Base-by-base conservation (phyloP, 352 stramenopile genomes). In the Phytopythium sindhum region DNA sequence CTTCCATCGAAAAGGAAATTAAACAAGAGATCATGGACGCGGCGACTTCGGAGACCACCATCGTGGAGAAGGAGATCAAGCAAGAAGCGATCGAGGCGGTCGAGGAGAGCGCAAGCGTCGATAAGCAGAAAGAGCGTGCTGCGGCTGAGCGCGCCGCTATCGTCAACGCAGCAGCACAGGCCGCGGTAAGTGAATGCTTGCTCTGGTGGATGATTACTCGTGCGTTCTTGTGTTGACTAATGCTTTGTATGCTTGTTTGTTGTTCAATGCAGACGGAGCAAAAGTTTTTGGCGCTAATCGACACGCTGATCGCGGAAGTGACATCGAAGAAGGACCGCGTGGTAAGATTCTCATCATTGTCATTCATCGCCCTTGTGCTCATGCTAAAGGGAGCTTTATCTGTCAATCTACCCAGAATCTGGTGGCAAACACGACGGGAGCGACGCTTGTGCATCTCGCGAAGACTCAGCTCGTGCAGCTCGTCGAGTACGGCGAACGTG, bases 401-500 rank as follows among this genome's bases (percentile, higher is more conserved):
- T 33, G 37, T 23, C n/a, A 17, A 17, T 26, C 7, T 59, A 15
- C 50, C 19, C 29, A 82, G 55, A 68, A 80, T 14, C 52, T 93
- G 39, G 85, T 93, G 2, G 80, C 80, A 0, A 90, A 89, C 66
- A 91, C 77, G 44, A 93, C 84, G 0, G 84, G 84, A 5, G 84
- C 81, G 8, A 86, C 78, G n/a, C 56, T 93, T 15, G 84, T 93
- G 17, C 84, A 93, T 41, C 66, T 93, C 15, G 77, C 83, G n/a
- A 88, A 89, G 67, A 89, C 81, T 1, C 73, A 82, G 4, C 63
- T 90, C 17, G 79, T 88, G 4, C 77, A 86, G 52, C 69, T 90
- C 24, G 69, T 90, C 15, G 81, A 89, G 31, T 75, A 78, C 41
- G 81, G 81, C 23, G 78, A 82, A 28, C 71, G 70, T 10, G 79